These are phyloP conservation scores for Aspergillus terreus DNA, from an alignment of 2,329 filamentous ascomycete species.

Conservation along the genomic window DNA sequence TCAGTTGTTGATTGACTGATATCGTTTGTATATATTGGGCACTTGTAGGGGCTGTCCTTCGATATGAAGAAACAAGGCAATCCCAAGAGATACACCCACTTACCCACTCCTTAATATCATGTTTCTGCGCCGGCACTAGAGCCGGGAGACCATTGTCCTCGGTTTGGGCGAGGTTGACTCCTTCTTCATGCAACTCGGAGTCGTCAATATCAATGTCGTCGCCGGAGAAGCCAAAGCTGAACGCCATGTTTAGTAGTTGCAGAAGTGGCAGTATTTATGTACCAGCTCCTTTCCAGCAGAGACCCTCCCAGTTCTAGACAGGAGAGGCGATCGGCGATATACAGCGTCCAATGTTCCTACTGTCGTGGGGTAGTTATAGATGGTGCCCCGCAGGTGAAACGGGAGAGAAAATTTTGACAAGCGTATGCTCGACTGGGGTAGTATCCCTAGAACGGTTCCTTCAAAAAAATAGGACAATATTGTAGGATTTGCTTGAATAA, in stretches of 20 bases:
- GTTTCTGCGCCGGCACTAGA: constrained; percentile 35
- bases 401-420: too few relatives aligned
- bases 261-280: too few relatives aligned
- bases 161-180: constrained; percentile 6
- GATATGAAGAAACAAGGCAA: neutral
- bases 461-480: too few relatives aligned
- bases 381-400: too few relatives aligned
- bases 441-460: too few relatives aligned
- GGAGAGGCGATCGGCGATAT: too few relatives aligned
- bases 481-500: too few relatives aligned
- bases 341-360: too few relatives aligned
- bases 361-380: too few relatives aligned
- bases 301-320: too few relatives aligned
- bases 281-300: too few relatives aligned
- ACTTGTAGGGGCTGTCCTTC: neutral
- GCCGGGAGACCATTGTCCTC: constrained; percentile 22
- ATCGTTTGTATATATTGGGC: neutral
- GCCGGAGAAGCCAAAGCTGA: constrained; percentile 57
- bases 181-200: constrained; percentile 21
- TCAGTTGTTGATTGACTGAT: neutral
- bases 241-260: constrained; percentile 22
- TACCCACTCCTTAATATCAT: constrained; percentile 49
- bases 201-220: constrained; percentile 55
- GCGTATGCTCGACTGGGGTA: too few relatives aligned
- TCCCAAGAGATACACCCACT: constrained; percentile 18